Conservation (phyloP, 352 stramenopile genomes). For the Phytopythium montanum region DNA sequence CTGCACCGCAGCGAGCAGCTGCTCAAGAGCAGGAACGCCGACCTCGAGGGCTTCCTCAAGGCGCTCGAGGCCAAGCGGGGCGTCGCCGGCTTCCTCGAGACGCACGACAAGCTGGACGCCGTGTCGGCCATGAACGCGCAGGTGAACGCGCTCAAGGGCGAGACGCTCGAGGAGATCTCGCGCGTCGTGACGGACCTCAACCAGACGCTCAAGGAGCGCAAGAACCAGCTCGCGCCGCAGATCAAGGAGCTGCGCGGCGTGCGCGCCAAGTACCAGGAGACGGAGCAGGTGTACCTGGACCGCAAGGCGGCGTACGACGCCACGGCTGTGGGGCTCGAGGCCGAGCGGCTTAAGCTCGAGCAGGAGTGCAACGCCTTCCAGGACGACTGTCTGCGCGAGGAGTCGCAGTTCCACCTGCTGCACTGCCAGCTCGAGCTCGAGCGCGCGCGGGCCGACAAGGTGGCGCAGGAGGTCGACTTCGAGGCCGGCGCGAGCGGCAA, state of each 20-base stretch:
- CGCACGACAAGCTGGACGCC: slow-evolving; percentile 83
- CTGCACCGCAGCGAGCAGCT: slow-evolving; percentile 91
- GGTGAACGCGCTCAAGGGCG: slow-evolving; percentile 89
- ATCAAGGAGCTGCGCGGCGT: slow-evolving; percentile 90
- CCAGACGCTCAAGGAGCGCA: slow-evolving; percentile 87
- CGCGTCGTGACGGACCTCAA: slow-evolving; percentile 91
- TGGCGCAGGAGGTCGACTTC: slow-evolving; percentile 87
- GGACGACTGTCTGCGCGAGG: slow-evolving; percentile 85
- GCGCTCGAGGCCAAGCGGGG: slow-evolving; percentile 84
- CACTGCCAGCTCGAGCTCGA: slow-evolving; percentile 77
- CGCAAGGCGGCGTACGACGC: slow-evolving; percentile 90
- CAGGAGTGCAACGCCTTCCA: slow-evolving; percentile 87
- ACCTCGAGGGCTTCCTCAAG: slow-evolving; percentile 83
- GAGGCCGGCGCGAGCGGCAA: slow-evolving; percentile 62
- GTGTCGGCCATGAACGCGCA: slow-evolving; percentile 86
- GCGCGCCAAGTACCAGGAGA: slow-evolving; percentile 87
- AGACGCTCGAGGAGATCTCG: slow-evolving; percentile 94
- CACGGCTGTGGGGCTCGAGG: slow-evolving; percentile 81
- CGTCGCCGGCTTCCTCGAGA: slow-evolving; percentile 84
- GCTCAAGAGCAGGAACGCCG: slow-evolving; percentile 79
- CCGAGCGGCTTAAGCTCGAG: slow-evolving; percentile 88
- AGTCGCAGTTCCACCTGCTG: slow-evolving; percentile 84
- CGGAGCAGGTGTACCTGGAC: slow-evolving; percentile 86
- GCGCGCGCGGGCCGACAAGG: slow-evolving; percentile 68
- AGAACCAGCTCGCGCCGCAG: slow-evolving; percentile 90